Evolutionary conservation across 768 basidiomycete species (phyloP).

Genomic region (Mycena maculata): DNA sequence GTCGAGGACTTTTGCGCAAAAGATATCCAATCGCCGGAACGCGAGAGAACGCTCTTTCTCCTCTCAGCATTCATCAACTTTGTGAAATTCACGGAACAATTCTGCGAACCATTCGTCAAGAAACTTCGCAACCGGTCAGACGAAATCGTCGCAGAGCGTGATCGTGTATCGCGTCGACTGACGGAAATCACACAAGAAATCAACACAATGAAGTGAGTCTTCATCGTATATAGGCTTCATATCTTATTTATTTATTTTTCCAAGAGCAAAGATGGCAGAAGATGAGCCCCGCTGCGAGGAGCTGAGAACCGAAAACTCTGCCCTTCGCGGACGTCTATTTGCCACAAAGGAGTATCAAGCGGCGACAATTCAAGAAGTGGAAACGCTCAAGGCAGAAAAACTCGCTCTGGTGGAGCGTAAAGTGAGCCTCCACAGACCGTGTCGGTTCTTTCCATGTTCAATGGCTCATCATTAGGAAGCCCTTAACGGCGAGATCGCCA

Average conservation of each 20-base stretch:
- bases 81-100: slow-evolving; percentile 87
- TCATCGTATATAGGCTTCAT: background rate
- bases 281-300: slow-evolving; percentile 77
- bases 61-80: slow-evolving; percentile 95
- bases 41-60: slow-evolving; percentile 77
- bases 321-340: slow-evolving; percentile 73
- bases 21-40: slow-evolving; percentile 80
- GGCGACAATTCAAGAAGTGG: slow-evolving; percentile 70
- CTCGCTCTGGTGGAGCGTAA: slow-evolving; percentile 71
- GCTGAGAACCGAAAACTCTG: slow-evolving; percentile 68
- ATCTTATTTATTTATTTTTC: slow-evolving; percentile 2
- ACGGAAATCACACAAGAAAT: slow-evolving; percentile 64
- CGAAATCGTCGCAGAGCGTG: slow-evolving; percentile 69
- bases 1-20: slow-evolving; percentile 81
- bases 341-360: slow-evolving; percentile 75
- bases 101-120: slow-evolving; percentile 67
- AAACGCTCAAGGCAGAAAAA: slow-evolving; percentile 79
- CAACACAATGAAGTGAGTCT: slow-evolving; percentile 64
- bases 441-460: background rate
- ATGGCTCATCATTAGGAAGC: slow-evolving; percentile 57
- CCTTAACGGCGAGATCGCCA: slow-evolving; percentile 69
- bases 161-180: slow-evolving; percentile 62
- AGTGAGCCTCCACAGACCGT: slow-evolving; percentile 47
- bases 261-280: slow-evolving; percentile 70
- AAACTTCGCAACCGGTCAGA: slow-evolving; percentile 72